Percentiles rank a stretch among this genome's conserved stretches.
phyloP scores from a whole-genome alignment of 1,284 basidiomycete genomes.

The Grifola frondosa region DNA sequence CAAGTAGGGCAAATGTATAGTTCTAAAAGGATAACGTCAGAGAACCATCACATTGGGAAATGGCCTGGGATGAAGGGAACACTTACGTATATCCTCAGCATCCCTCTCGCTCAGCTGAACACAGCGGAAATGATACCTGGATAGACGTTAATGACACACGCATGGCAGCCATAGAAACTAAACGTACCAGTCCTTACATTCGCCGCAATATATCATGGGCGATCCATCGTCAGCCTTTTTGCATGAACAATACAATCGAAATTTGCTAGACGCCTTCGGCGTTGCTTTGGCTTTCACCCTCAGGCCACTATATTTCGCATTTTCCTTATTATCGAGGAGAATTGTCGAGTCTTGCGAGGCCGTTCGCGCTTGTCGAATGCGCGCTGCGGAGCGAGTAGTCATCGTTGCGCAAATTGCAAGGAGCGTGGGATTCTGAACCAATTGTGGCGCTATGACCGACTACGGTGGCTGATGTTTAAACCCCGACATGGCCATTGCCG shows the following conservation, averaged over 20 bases:
- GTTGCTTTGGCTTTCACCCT: conserved; percentile 19
- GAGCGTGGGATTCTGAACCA: no score
- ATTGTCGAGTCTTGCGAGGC: conserved; percentile 2
- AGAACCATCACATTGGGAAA: neutral
- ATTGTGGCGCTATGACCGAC: conserved; percentile 4
- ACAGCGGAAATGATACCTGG: conserved; percentile 77
- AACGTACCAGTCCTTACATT: conserved; percentile 73
- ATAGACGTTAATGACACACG: conserved; percentile 2
- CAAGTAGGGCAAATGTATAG: conserved; percentile 72
- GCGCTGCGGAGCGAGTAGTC: conserved; percentile 42
- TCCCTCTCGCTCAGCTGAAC: conserved; percentile 56
- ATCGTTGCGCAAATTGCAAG: conserved; percentile 30
- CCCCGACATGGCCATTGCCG: conserved; percentile 3
- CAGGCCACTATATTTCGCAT: conserved; percentile 14
- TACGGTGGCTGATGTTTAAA: neutral
- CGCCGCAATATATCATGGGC: conserved; percentile 77
- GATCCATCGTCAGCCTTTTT: conserved; percentile 68
- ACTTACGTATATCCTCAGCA: conserved; percentile 72
- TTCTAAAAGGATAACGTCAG: conserved; percentile 40
- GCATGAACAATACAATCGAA: conserved; percentile 64
- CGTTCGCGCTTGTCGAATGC: conserved; percentile 12
- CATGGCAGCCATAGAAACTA: neutral
- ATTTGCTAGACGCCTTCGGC: conserved; percentile 28
- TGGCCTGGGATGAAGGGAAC: conserved; percentile 4
- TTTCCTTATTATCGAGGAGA: conserved; percentile 17